phyloP scores from a whole-genome alignment of 2,329 filamentous ascomycete genomes.

The Hymenoscyphus occultus region DNA sequence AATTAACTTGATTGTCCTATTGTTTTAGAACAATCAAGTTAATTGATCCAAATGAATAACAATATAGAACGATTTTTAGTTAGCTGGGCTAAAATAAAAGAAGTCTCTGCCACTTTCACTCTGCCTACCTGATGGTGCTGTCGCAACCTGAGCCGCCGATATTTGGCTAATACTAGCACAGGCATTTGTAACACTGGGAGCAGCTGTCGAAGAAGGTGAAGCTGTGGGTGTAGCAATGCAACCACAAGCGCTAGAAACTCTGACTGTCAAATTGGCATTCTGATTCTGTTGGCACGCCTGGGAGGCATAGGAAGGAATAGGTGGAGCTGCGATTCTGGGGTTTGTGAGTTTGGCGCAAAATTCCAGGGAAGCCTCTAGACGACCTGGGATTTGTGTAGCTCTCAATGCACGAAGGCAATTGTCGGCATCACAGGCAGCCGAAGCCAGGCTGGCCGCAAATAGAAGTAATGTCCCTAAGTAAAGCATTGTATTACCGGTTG shows the following conservation, averaged over 20 bases:
- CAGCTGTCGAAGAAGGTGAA: slow-evolving; percentile 12
- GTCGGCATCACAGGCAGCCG: slow-evolving; percentile 36
- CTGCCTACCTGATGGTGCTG: slow-evolving; percentile 25
- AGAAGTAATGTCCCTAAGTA: slow-evolving; percentile 15
- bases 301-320: slow-evolving; percentile 22
- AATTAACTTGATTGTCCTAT: no score
- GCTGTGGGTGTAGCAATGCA: slow-evolving; percentile 21
- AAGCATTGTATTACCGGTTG: slow-evolving; percentile 14
- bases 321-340: slow-evolving; percentile 7
- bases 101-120: not conserved
- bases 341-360: slow-evolving; percentile 36
- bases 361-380: slow-evolving; percentile 35
- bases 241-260: slow-evolving; percentile 26
- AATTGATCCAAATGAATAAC: no score
- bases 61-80: no score
- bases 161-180: slow-evolving; percentile 32
- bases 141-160: slow-evolving; percentile 23
- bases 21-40: no score
- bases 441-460: slow-evolving; percentile 18
- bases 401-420: slow-evolving; percentile 41
- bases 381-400: slow-evolving; percentile 37
- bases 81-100: no score
- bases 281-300: slow-evolving; percentile 21
- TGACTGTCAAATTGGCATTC: slow-evolving; percentile 18
- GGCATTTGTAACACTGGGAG: slow-evolving; percentile 17